Conservation (phyloP, 257 asterid genomes). For the Ophiorrhiza pumila region DNA sequence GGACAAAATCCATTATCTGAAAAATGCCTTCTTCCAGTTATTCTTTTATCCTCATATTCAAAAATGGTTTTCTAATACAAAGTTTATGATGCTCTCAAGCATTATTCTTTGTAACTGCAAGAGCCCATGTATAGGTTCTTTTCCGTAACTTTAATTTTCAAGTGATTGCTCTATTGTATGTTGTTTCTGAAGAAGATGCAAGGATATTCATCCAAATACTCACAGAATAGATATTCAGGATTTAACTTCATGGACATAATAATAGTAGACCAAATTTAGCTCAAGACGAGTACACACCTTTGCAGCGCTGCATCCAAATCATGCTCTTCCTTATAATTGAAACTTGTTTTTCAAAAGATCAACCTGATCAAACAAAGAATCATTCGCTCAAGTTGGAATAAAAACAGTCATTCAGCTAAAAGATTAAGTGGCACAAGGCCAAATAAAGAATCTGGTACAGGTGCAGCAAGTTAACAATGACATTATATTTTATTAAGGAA, state of each 20-base stretch:
- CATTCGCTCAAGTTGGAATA: no score
- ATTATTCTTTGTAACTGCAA: no score
- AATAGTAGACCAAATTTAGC: neutral
- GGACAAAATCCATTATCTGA: no score
- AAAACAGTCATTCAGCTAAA: no score
- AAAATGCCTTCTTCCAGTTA: neutral
- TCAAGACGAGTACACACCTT: constrained; percentile 11
- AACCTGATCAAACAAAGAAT: constrained; percentile 21
- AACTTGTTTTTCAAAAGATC: constrained; percentile 33
- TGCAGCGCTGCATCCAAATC: constrained; percentile 21
- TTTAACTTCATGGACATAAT: neutral
- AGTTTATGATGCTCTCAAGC: no score
- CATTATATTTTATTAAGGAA: no score
- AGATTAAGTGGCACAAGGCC: no score
- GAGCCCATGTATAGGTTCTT: neutral
- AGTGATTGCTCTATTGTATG: no score
- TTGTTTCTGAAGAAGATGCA: no score
- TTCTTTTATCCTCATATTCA: neutral
- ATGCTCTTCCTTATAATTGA: constrained; percentile 33
- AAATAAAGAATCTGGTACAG: no score
- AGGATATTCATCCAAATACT: no score
- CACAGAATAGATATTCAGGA: neutral
- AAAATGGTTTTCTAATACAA: neutral
- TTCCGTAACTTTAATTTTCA: neutral
- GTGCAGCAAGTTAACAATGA: no score